A percentile compares a stretch with the other conserved stretches of the same genome.
Conservation (phyloP, 2,329 filamentous ascomycete species). For the Moelleriella libera region DNA sequence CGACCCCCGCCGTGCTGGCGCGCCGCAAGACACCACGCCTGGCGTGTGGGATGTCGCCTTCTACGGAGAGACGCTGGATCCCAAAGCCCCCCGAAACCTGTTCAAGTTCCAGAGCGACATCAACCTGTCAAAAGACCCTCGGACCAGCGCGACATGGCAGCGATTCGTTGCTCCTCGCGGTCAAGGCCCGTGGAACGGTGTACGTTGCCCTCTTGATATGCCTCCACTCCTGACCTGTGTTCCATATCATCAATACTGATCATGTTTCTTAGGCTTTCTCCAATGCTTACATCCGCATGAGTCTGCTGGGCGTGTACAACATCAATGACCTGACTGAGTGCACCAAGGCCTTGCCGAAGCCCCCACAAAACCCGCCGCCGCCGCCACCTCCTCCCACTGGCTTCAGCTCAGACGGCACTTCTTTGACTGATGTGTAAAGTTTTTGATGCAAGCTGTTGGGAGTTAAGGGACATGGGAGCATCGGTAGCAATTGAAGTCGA, state of each 20-base stretch:
- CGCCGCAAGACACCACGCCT: constrained; percentile 34
- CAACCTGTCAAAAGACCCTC: constrained; percentile 18
- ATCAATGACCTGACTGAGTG: constrained; percentile 39
- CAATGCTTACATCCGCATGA: constrained; percentile 34
- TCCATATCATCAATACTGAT: background rate
- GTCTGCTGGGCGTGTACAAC: constrained; percentile 37
- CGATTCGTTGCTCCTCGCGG: constrained; percentile 15
- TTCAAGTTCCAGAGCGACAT: constrained; percentile 26
- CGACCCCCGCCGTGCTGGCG: constrained; percentile 20
- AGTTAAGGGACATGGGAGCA: background rate
- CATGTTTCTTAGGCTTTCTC: constrained; percentile 26
- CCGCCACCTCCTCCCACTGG: background rate
- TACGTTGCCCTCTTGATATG: constrained; percentile 7
- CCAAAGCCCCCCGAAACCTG: constrained; percentile 15
- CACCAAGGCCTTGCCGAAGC: constrained; percentile 21
- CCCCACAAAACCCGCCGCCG: background rate
- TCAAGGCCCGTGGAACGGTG: constrained; percentile 24
- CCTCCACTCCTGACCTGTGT: background rate
- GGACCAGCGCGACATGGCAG: constrained; percentile 19
- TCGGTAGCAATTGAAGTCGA: too few species aligned
- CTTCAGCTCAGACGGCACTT: background rate
- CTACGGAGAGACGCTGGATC: constrained; percentile 23
- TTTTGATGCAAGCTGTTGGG: too few species aligned
- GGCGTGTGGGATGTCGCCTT: constrained; percentile 36
- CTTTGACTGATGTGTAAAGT: background rate